phyloP scores from a whole-genome alignment of 2,329 filamentous ascomycete species.

The Harringtonia lauricola region DNA sequence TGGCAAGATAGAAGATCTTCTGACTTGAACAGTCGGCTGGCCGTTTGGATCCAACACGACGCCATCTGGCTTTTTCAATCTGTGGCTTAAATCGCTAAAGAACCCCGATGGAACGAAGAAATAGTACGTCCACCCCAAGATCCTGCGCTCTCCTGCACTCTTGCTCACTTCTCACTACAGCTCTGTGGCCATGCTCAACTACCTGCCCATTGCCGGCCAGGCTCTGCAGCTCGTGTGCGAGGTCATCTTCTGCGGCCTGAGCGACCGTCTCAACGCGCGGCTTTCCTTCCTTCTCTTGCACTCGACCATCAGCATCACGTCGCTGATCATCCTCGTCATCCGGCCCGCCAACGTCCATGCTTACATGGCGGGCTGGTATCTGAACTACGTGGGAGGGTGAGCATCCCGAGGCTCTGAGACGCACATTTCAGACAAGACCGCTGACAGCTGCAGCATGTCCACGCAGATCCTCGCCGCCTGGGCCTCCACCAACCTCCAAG shows the following conservation, averaged over 20 bases:
- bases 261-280: conserved; percentile 3
- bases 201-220: conserved; percentile 6
- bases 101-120: conserved; percentile 4
- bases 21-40: conserved; percentile 7
- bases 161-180: neutral
- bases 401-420: neutral
- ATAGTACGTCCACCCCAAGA: conserved; percentile 1
- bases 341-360: neutral
- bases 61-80: conserved; percentile 5
- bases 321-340: conserved; percentile 4
- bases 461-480: conserved; percentile 6
- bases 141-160: no score
- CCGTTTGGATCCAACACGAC: conserved; percentile 3
- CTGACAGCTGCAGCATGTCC: conserved; percentile 4
- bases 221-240: conserved; percentile 6
- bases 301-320: conserved; percentile 4
- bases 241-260: conserved; percentile 3
- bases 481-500: conserved; percentile 1
- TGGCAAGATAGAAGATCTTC: no score
- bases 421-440: neutral
- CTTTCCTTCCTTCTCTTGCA: conserved; percentile 4
- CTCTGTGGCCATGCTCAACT: conserved; percentile 7
- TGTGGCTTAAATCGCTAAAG: conserved; percentile 7
- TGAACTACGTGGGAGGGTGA: conserved; percentile 7
- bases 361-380: conserved; percentile 8